phyloP scores from a whole-genome alignment of 2,329 filamentous ascomycete genomes.

The Purpureocillium lavendulum region DNA sequence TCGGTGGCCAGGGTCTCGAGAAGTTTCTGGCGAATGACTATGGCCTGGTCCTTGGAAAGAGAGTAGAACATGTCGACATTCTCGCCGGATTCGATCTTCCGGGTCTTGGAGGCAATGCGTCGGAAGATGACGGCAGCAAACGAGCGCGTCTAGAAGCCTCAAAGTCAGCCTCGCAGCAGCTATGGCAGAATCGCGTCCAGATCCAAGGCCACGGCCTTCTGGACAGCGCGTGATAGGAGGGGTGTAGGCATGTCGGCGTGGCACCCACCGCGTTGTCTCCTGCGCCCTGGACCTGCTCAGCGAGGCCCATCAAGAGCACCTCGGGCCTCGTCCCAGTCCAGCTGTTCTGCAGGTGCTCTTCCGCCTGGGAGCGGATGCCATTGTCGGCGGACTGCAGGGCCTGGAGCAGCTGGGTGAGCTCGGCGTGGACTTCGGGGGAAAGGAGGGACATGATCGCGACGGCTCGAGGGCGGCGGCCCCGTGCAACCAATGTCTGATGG shows the following conservation, averaged over 20 bases:
- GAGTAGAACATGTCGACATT: conserved; percentile 81
- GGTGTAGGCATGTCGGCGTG: too few species aligned
- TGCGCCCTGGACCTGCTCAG: conserved; percentile 80
- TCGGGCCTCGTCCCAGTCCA: conserved; percentile 81
- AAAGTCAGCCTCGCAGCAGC: too few species aligned
- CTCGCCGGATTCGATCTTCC: conserved; percentile 65
- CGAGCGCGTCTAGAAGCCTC: conserved; percentile 54
- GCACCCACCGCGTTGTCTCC: conserved; percentile 57
- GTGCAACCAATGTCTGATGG: conserved; percentile 10
- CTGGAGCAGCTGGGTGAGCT: conserved; percentile 78
- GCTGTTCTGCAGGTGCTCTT: conserved; percentile 83
- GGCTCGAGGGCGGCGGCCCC: conserved; percentile 13
- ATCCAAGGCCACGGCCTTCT: too few species aligned
- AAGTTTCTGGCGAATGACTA: conserved; percentile 75
- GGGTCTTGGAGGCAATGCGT: conserved; percentile 81
- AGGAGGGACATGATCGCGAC: conserved; percentile 63
- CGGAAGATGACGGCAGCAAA: conserved; percentile 93
- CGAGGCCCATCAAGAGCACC: conserved; percentile 84
- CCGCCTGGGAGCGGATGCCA: conserved; percentile 71
- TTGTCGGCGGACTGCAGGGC: conserved; percentile 90
- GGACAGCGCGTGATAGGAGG: too few species aligned
- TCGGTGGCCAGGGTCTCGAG: conserved; percentile 70
- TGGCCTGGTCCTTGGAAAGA: conserved; percentile 62
- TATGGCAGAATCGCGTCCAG: too few species aligned
- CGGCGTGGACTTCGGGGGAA: conserved; percentile 72